Evolutionary conservation across 176 grass and related monocot genomes (phyloP), one percentile per base, ranked within the genome.

Genomic region (Avena eriantha): DNA sequence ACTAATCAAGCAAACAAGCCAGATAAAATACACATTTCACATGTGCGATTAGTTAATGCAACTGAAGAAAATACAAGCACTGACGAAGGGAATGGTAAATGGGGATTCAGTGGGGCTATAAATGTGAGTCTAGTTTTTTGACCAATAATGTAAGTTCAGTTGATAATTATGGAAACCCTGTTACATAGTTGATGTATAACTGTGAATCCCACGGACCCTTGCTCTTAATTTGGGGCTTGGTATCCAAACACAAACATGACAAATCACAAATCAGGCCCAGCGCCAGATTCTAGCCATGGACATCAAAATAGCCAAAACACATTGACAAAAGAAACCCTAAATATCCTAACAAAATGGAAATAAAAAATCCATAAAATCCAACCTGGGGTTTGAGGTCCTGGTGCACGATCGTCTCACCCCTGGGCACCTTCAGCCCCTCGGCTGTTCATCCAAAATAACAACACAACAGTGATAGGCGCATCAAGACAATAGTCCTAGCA

Each of bases 361-460:
- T 73, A 3, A 41, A 74, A 79, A 23, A 39, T 19, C 3, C 18
- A 0, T 31, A 72, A 17, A 21, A 69, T 85, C 43, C 8, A 46
- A 93, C 93, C 93, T 93, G 89, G 7, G 89, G 91, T 69, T 95
- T 95, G 88, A 95, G 86, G 78, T 95, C 93, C 19, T 86, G 66
- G 87, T 93, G 93, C 65, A 95, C 91, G 67, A 95, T 90, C 64
- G 63, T 87, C 22, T 77, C 76, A 6, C 83, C 91, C 48, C 89
- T 78, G 39, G 91, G 73, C 63, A 83, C 54, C 80, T 95, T 87
- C 26, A 95, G 69, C 77, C 93, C 93, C 79, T 87, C 86, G 41
- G 91, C 89, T 93, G 54, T 61, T 10, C 64, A 70, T 34, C 47
- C 5, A 68, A 88, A 46, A 78, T 5, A 39, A 39, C 36, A 73